Base-by-base conservation (phyloP, 169 alveolate genomes). In the Miamiensis avidus region DNA sequence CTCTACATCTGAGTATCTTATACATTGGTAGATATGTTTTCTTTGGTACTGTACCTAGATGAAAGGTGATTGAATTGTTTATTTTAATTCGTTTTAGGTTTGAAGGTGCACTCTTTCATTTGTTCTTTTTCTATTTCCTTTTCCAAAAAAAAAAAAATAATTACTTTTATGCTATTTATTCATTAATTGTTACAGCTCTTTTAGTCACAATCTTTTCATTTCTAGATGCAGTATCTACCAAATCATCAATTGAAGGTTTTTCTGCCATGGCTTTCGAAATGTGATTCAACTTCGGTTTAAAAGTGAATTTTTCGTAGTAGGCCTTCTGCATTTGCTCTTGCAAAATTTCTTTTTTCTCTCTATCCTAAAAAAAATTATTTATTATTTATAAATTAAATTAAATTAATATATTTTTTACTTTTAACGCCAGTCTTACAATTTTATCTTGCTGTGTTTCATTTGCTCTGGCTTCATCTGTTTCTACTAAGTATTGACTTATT, bases 401-500 rank as follows among this genome's bases (percentile, higher is more conserved):
- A 32, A 75, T 76, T 32, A 31, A 29, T 0, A 0, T 76, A 0
- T 78, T 33, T 16, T 31, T 34, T 78, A 78, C 84, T 64, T 79
- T n/a, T 65, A 34, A 72, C 65, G 81, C 83, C 30, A 86, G 33
- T n/a, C 90, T 79, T 30, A 79, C 75, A 27, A 74, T 75, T 64
- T 86, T 86, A 74, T 86, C 86, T 6, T 82, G 29, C 27, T 77
- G 31, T 16, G 83, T 81, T 69, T 86, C 90, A 29, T 69, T n/a
- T 15, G 78, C 75, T 75, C 90, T 86, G 27, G 79, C 86, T 75
- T 86, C 90, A 81, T 86, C 84, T 28, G 87, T 81, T 75, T 86
- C 87, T 25, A 86, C 29, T 29, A 86, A 73, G 31, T 74, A 65
- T 25, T 79, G 78, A 81, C 87, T 81, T 20, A 74, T 65, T 81